These are phyloP conservation scores for Fusarium pseudonygamai DNA, from an alignment of 2,329 filamentous ascomycete genomes.

Conservation along the genomic window DNA sequence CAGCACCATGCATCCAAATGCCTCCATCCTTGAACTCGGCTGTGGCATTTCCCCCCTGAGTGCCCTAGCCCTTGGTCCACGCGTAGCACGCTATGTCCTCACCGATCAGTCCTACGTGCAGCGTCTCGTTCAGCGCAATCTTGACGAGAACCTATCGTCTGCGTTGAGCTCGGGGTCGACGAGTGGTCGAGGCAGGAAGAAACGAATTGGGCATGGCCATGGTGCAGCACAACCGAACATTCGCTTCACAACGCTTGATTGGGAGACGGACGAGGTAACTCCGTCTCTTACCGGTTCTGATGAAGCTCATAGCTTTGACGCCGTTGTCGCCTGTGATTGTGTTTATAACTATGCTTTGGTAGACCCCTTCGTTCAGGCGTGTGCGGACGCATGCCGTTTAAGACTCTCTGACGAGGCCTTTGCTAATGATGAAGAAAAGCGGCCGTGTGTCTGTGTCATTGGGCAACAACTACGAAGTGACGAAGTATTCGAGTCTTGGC, in stretches of 20 bases:
- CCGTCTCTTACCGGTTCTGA: constrained; percentile 50
- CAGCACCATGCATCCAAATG: constrained; percentile 57
- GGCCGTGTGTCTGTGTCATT: constrained; percentile 77
- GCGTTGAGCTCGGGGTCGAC: constrained; percentile 15
- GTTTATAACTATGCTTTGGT: constrained; percentile 94
- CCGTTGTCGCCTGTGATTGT: constrained; percentile 88
- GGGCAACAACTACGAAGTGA: constrained; percentile 89
- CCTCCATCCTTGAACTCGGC: constrained; percentile 82
- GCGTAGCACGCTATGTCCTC: constrained; percentile 73
- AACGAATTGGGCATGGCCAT: constrained; percentile 17
- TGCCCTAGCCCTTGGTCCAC: constrained; percentile 72
- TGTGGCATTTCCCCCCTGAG: constrained; percentile 87
- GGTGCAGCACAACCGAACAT: constrained; percentile 52
- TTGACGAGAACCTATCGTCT: constrained; percentile 66
- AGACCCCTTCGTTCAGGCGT: constrained; percentile 82
- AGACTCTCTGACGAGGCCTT: constrained; percentile 45
- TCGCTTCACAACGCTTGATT: constrained; percentile 75
- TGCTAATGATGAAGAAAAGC: constrained; percentile 21
- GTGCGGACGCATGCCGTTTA: constrained; percentile 76
- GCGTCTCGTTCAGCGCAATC: constrained; percentile 78
- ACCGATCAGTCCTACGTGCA: constrained; percentile 91
- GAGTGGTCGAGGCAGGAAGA: constrained; percentile 29
- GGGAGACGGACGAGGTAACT: constrained; percentile 75
- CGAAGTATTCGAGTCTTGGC: constrained; percentile 86
- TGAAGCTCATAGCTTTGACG: constrained; percentile 66